Evolutionary conservation across 768 basidiomycete genomes (phyloP).

Genomic region (Coprinopsis sp.): DNA sequence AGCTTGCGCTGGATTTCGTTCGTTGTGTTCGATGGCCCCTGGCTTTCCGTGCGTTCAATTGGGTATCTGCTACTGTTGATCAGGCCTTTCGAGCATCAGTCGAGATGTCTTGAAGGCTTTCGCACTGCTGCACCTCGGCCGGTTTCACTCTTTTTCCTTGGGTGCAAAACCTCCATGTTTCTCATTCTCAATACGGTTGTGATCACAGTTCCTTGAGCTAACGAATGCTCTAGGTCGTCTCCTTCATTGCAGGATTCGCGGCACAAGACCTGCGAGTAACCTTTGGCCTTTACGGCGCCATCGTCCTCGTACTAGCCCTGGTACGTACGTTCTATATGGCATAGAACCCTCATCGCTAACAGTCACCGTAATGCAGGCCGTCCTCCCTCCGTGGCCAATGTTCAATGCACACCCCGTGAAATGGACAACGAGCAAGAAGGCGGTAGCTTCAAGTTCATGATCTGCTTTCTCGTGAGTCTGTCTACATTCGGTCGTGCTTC

Average conservation of each 20-base stretch:
- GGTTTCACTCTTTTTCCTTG: neutral
- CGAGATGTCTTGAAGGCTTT: neutral
- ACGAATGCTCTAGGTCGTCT: slow-evolving; percentile 41
- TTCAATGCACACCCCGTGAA: slow-evolving; percentile 58
- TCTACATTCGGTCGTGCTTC: neutral
- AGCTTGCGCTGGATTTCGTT: slow-evolving; percentile 13
- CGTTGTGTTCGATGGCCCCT: neutral
- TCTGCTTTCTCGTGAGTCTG: too few relatives aligned
- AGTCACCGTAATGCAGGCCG: slow-evolving; percentile 33
- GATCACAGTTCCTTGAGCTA: too few relatives aligned
- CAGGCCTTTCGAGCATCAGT: too few relatives aligned
- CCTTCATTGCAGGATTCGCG: slow-evolving; percentile 54
- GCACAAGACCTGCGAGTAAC: slow-evolving; percentile 52
- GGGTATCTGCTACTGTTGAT: too few relatives aligned
- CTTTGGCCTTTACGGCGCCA: slow-evolving; percentile 42
- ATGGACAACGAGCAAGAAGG: slow-evolving; percentile 35
- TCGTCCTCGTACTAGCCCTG: slow-evolving; percentile 35
- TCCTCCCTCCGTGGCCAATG: slow-evolving; percentile 68
- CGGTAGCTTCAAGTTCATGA: neutral
- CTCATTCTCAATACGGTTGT: too few relatives aligned
- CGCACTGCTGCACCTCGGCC: too few relatives aligned
- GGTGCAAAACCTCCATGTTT: slow-evolving; percentile 18
- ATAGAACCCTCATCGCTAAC: neutral
- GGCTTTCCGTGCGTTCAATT: neutral
- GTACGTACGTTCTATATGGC: slow-evolving; percentile 28